Percentiles rank a stretch among this genome's conserved stretches.
These are phyloP conservation scores for Gynostemma pentaphyllum DNA, from an alignment of 306 rosid species.

Conservation along the genomic window DNA sequence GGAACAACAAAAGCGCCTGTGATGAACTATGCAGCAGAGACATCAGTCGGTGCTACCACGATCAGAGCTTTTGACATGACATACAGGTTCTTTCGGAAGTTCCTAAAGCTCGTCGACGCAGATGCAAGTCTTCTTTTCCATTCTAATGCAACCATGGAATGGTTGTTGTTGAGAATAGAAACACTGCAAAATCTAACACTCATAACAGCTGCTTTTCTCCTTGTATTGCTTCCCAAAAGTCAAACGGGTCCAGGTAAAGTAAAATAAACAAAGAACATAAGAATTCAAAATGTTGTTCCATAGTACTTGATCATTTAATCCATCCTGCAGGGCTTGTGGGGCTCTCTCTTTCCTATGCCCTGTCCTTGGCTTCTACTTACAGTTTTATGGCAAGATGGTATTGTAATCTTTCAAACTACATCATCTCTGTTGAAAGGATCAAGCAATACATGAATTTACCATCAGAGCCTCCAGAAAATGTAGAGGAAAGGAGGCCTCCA, in stretches of 20 bases:
- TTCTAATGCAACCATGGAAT: conserved; percentile 52
- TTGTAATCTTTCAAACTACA: conserved; percentile 39
- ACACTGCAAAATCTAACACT: conserved; percentile 56
- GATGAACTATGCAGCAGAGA: conserved; percentile 65
- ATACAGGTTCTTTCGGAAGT: conserved; percentile 41
- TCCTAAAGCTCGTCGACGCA: conserved; percentile 49
- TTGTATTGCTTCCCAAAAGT: conserved; percentile 51
- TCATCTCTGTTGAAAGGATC: conserved; percentile 69
- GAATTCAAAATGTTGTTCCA: neutral
- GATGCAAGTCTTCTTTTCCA: conserved; percentile 58
- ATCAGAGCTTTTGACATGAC: conserved; percentile 52
- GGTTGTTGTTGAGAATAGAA: conserved; percentile 58
- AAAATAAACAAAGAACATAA: neutral
- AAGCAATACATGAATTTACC: conserved; percentile 68
- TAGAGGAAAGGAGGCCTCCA: conserved; percentile 47
- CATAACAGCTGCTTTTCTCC: conserved; percentile 45
- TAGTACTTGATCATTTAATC: neutral
- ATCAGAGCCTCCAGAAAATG: conserved; percentile 47
- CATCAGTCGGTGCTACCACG: conserved; percentile 72
- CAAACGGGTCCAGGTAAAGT: conserved; percentile 40
- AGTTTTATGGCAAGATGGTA: conserved; percentile 37
- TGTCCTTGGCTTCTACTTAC: conserved; percentile 30
- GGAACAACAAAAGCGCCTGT: conserved; percentile 90
- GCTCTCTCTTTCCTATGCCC: conserved; percentile 62
- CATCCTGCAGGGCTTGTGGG: conserved; percentile 61